phyloP scores from a whole-genome alignment of 2,329 filamentous ascomycete species.

The Cercospora berteroae region DNA sequence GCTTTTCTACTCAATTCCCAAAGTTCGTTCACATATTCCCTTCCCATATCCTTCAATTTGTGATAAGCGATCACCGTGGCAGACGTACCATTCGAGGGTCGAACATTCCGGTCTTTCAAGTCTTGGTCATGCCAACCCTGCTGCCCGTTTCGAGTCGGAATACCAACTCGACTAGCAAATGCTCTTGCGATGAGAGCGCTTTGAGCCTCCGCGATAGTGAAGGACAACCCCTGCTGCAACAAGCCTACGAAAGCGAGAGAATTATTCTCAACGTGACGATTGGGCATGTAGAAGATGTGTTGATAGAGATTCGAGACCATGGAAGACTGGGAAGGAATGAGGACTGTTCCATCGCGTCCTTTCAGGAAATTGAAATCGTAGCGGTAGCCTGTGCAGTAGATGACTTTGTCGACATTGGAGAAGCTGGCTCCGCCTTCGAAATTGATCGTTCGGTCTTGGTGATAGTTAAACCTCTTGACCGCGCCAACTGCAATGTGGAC shows the following conservation, averaged over 20 bases:
- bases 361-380: slow-evolving; percentile 20
- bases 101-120: background rate
- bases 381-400: slow-evolving; percentile 20
- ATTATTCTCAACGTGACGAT: background rate
- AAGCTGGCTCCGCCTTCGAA: slow-evolving; percentile 5
- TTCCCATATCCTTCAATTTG: background rate
- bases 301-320: background rate
- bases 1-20: background rate
- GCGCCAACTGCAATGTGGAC: background rate
- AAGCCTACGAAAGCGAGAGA: background rate
- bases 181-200: background rate
- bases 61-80: background rate
- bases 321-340: background rate
- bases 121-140: background rate
- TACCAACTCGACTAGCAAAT: background rate
- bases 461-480: slow-evolving; percentile 3
- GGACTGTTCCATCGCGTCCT: background rate
- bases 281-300: background rate
- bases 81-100: background rate
- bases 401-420: slow-evolving; percentile 11
- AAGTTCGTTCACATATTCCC: background rate
- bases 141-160: background rate
- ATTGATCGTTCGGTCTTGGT: background rate
- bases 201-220: background rate
- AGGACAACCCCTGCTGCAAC: background rate